Base-by-base conservation (phyloP, 371 early-diverging fungal genomes). In the Mucor irregularis region DNA sequence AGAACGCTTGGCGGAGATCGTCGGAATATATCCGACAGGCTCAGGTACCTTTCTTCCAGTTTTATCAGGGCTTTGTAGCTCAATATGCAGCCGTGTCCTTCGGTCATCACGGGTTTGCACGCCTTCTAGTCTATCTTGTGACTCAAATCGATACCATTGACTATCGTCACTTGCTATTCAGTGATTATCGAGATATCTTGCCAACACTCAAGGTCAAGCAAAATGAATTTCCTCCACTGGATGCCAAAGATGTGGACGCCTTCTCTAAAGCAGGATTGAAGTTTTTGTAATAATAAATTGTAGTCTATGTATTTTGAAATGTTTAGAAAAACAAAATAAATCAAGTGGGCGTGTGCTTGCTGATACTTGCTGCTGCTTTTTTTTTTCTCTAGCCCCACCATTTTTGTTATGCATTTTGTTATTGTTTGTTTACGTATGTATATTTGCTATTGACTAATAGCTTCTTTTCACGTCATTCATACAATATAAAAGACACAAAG, bases 21-120 rank as follows among this genome's bases (percentile, higher is more conserved):
- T 78, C 78, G 45, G 54, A 24, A 26, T 59, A 65, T 52, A 70
- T 68, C 48, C 74, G 71, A 61, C 64, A 70, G 44, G 62, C 66
- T 31, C 62, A 64, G 45, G 54, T 76, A 31, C 78, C 80, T 24
- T 84, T 84, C 58, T 72, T 67, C 29, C 85, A 79, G 59, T 84
- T 84, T 53, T 75, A 80, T 69, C 82, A 82, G 53, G 61, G 73
- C 42, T 84, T 82, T 63, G 78, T 82, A n/a, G 76, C 78, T 13
- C 82, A 81, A 43, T 79, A 75, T 63, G 79, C 79, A 19, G 47
- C 74, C 21, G 68, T 71, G 21, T 79, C 79, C 2, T 62, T 75
- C 24, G 76, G 79, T 24, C 66, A 75, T 56, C 66, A 52, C 35
- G 64, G 55, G 14, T 75, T 73, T 64, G 70, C 70, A 17, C 68